Base-by-base conservation (phyloP, 2,329 filamentous ascomycete genomes). In the Fusarium xylarioides region DNA sequence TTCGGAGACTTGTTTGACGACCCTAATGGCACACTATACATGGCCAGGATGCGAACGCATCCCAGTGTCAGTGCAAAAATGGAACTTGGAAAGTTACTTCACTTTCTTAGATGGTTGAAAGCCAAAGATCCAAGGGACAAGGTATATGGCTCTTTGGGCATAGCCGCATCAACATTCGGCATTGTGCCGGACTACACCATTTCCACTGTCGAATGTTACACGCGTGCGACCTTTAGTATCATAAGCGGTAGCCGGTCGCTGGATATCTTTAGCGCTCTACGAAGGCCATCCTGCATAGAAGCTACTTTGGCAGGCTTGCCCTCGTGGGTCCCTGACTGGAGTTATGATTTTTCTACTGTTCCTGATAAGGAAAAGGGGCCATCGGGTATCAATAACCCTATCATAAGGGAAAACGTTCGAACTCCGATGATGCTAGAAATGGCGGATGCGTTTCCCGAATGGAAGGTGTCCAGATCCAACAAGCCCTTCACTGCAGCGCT, bases 251-350 rank as follows among this genome's bases (percentile, higher is more conserved):
- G 46, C 7, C 7, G 19, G 7, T 49, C 28, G 0, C 0, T 49
- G 28, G 46, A 49, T 1, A 49, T 49, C 6, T 12, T 49, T 6
- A 16, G 46, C 21, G 19, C 46, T 30, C 28, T 49, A 0, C 46
- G 46, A 16, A 49, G 28, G 19, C 46, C 46, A 4, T 49, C 46
- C 0, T 47, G 44, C 0, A 30, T 47, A 16, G 10, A 16, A 7
- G 11, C 1, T 47, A 47, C 44, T 2, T 47, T 47, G 14, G 1
- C 0, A 5, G 14, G 1, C 26, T 3, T 47, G 1, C 26, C 26
- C 2, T 49, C 46, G 14, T 49, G 46, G 46, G 28, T 16, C 0
- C 26, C 46, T 6, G 46, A 49, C 28, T 49, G 28, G 44, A 30
- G 28, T 2, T 49, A 49, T 6, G 28, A 49, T 7, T n/a, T 49